Conservation (phyloP, 345 rosid species). For the Salix udensis region DNA sequence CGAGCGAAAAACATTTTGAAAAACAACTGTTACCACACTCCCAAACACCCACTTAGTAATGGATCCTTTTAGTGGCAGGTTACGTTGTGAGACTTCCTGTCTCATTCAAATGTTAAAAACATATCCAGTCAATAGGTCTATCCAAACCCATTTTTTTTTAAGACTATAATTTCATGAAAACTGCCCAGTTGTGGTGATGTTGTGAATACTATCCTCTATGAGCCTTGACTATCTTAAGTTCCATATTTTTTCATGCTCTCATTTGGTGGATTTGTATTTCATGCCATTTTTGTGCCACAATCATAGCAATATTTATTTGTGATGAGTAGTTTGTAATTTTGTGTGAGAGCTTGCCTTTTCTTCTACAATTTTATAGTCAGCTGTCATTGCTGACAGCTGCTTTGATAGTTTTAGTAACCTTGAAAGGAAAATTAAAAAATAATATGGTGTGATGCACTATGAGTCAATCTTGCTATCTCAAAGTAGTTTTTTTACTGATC, state of each 20-base stretch:
- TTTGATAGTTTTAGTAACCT: neutral
- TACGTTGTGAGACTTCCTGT: too few species aligned
- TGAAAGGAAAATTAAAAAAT: neutral
- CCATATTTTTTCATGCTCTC: neutral
- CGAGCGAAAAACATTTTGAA: too few species aligned
- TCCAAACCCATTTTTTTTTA: neutral
- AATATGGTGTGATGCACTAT: neutral
- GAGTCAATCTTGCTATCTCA: neutral
- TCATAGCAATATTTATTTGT: neutral
- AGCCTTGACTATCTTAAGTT: neutral
- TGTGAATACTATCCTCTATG: neutral
- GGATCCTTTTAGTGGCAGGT: neutral
- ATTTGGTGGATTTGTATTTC: neutral
- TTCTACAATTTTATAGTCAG: neutral
- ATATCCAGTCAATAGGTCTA: neutral
- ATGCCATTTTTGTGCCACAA: neutral
- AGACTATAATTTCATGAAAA: neutral
- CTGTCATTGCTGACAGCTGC: neutral
- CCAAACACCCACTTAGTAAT: neutral
- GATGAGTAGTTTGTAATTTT: neutral
- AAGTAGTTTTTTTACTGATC: neutral
- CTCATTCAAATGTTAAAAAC: neutral
- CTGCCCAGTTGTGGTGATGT: neutral
- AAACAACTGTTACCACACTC: too few species aligned
- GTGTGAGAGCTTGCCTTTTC: neutral